A percentile compares a stretch with the other conserved stretches of the same genome.
phyloP scores from a whole-genome alignment of 176 grass and related monocot species.

The Musa acuminata region DNA sequence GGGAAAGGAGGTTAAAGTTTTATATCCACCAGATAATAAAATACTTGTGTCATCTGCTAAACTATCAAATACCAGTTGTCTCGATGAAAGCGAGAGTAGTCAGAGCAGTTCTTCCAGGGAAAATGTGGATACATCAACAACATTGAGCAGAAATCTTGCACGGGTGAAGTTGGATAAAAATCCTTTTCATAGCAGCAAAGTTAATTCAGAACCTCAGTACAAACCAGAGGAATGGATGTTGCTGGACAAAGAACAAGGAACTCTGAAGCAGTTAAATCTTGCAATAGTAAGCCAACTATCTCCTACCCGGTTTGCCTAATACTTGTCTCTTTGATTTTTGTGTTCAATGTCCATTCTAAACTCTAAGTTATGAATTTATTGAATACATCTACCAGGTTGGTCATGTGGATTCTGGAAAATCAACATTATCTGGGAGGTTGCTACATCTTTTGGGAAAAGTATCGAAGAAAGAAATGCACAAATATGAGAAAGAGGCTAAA shows the following conservation, averaged over 20 bases:
- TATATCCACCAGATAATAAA: slow-evolving; percentile 32
- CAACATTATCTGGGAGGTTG: slow-evolving; percentile 84
- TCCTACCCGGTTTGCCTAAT: background rate
- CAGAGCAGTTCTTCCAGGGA: slow-evolving; percentile 23
- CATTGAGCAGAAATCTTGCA: slow-evolving; percentile 31
- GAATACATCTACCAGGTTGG: slow-evolving; percentile 61
- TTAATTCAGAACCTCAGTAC: slow-evolving; percentile 45
- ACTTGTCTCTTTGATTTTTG: slow-evolving; percentile 8
- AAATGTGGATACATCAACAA: slow-evolving; percentile 27
- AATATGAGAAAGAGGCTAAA: slow-evolving; percentile 90
- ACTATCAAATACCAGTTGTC: slow-evolving; percentile 21
- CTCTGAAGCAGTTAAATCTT: slow-evolving; percentile 77
- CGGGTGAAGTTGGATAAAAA: slow-evolving; percentile 47
- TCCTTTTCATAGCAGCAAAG: slow-evolving; percentile 29
- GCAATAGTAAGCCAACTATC: slow-evolving; percentile 69
- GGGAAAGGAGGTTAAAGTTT: slow-evolving; percentile 31
- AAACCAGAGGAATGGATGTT: slow-evolving; percentile 90
- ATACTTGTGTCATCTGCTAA: slow-evolving; percentile 22
- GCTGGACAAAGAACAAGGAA: slow-evolving; percentile 35
- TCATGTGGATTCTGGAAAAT: slow-evolving; percentile 99
- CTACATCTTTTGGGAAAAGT: slow-evolving; percentile 87
- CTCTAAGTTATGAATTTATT: slow-evolving; percentile 21
- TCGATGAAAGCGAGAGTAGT: slow-evolving; percentile 20
- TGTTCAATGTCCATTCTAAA: slow-evolving; percentile 8
- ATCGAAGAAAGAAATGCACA: slow-evolving; percentile 93